Evolutionary conservation across 2,329 filamentous ascomycete genomes (phyloP), one percentile per base, ranked within the genome.

Genomic region (Aspergillus calidoustus): DNA sequence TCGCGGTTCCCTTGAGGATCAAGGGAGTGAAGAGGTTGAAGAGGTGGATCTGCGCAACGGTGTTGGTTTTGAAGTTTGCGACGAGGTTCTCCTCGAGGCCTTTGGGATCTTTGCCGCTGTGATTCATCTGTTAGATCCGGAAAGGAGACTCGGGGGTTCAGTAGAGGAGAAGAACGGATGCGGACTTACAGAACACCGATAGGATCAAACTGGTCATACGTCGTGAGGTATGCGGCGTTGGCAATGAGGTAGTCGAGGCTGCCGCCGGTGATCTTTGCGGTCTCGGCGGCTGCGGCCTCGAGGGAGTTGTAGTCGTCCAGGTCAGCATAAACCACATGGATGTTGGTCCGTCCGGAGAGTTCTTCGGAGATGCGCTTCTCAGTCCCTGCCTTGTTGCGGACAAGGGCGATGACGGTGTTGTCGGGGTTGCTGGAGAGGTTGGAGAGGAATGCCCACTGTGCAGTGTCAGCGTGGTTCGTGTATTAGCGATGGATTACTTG

Each of bases 21-120:
- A 87, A 76, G 0, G 86, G 85, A 0, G 84, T 50, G 68, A 85
- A 87, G 2, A 81, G 64, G 66, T 83, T 83, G 70, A 84, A 80
- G 0, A 85, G 76, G 61, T 86, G 79, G 56, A 87, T 74, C 49
- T 83, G 80, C 46, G 79, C 84, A 7, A 85, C 38, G 8, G 83
- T 80, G 62, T 56, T 56, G 30, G 6, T 38, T 7, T 34, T 23
- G 23, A 56, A 22, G 28, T 28, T 34, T 11, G n/a, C n/a, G n/a
- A 56, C n/a, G 8, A 56, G 28, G 43, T 38, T 19, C 2, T 38
- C 3, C 17, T 56, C 54, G 17, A 56, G 41, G 4, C 8, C 15
- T 7, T 30, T 6, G 5, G 23, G 23, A n/a, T 34, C 13, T 15
- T 49, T 22, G 19, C 47, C 23, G n/a, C 54, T 48, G 19, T 56